Base-by-base conservation (phyloP, 495 filamentous ascomycete genomes). In the Daldinia caldariorum region DNA sequence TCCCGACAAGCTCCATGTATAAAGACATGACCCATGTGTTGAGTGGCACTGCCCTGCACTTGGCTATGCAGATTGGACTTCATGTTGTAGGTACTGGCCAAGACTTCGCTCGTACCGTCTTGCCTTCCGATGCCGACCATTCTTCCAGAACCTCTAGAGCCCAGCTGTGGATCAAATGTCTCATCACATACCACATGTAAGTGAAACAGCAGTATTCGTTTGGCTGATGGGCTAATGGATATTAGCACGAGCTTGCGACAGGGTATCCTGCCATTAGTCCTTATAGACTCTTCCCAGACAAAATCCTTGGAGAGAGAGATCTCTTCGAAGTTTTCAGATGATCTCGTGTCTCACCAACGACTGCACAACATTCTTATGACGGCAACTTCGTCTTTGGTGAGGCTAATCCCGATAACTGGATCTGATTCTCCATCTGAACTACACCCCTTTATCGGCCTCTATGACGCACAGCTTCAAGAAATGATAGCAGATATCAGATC, bases 1-100 rank as follows among this genome's bases (percentile, higher is more conserved):
- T 47, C 0, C 43, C 43, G 1, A 47, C 43, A 22, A 22, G 18
- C 3, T 47, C 43, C 3, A 47, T 47, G 43, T 47, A 47, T 9
- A 47, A 47, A 4, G 43, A 47, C 43, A 47, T 47, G 43, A 47
- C 43, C 43, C 43, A 47, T 20, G 12, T 47, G 43, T 8, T 47
- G 18, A 47, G 43, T 20, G 43, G 43, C 6, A 20, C 43, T 47
- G 43, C 43, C 18, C 18, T 47, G 9, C 43, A 47, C 22, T 16
- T 47, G 1, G 43, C 43, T 47, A 47, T 47, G 43, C 43, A 47
- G 18, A 22, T 47, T 13, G 43, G 43, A 1, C 43, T 47, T 47
- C 43, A 47, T 10, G 9, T 47, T 20, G 3, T 47, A 47, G 43
- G 43, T 47, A 47, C 43, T 22, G 43, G 43, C 22, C 43, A 47